These are phyloP conservation scores for Chaetoceros tenuissimus DNA, from an alignment of 108 stramenopile species.

Conservation along the genomic window DNA sequence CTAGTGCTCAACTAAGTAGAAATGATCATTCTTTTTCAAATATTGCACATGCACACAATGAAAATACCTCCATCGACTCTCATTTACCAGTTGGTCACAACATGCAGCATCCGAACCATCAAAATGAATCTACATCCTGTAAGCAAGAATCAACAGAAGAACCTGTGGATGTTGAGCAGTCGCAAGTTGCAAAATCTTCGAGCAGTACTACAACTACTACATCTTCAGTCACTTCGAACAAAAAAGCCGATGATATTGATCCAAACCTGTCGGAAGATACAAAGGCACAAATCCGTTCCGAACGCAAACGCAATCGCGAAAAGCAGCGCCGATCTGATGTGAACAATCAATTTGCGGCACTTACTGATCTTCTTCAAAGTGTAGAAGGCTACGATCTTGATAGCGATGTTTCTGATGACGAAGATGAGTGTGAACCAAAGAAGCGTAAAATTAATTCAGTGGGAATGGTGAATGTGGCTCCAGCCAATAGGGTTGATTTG, in stretches of 20 bases:
- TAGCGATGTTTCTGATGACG: constrained; percentile 4
- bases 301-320: constrained; percentile 74
- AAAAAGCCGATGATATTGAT: not conserved
- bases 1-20: not conserved
- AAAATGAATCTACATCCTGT: not conserved
- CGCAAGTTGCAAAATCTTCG: not conserved
- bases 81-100: too few species aligned
- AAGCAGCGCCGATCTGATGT: constrained; percentile 72
- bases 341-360: constrained; percentile 60
- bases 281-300: constrained; percentile 47
- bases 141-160: not conserved
- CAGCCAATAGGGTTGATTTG: constrained; percentile 75
- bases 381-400: constrained; percentile 51
- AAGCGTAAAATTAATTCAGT: constrained; percentile 7
- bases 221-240: not conserved
- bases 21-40: not conserved
- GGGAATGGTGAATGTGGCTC: constrained; percentile 12
- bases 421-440: not conserved
- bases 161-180: not conserved
- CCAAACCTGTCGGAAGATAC: constrained; percentile 8
- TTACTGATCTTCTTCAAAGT: constrained; percentile 49
- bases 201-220: not conserved
- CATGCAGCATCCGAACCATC: not conserved
- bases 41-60: not conserved
- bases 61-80: too few species aligned